Evolutionary conservation across 441 rosid species (phyloP).

Genomic region (Syzygium malaccense): DNA sequence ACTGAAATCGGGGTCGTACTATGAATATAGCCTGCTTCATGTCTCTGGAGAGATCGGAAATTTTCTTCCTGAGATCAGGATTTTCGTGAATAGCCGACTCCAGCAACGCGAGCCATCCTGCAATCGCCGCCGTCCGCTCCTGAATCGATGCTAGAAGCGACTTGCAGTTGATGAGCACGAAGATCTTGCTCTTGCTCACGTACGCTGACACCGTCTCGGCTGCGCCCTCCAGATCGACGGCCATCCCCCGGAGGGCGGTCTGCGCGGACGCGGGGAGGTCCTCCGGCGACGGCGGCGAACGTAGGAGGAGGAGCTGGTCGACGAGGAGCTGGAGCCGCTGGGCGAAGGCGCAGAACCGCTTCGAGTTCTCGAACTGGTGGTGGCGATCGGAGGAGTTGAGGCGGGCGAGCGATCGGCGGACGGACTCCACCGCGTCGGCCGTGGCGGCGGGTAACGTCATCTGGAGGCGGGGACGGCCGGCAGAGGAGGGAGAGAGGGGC

Average conservation of each 20-base stretch:
- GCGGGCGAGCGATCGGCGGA: conserved; percentile 14
- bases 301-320: conserved; percentile 21
- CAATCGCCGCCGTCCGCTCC: conserved; percentile 15
- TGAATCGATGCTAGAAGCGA: conserved; percentile 14
- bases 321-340: neutral
- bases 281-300: conserved; percentile 11
- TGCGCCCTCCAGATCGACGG: conserved; percentile 10
- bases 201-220: conserved; percentile 14
- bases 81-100: conserved; percentile 16
- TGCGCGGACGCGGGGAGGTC: neutral
- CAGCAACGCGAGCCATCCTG: conserved; percentile 25
- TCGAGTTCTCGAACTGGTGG: conserved; percentile 9
- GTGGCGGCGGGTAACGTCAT: neutral
- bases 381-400: conserved; percentile 9
- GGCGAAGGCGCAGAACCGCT: neutral
- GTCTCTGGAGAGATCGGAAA: conserved; percentile 24
- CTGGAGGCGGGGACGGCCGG: neutral
- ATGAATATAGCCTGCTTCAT: conserved; percentile 25
- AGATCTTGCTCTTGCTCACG: conserved; percentile 23
- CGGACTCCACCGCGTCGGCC: conserved; percentile 18
- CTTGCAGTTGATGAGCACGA: conserved; percentile 21
- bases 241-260: neutral
- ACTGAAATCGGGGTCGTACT: neutral
- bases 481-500: neutral
- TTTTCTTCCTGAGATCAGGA: conserved; percentile 23